phyloP scores from a whole-genome alignment of 163 green algal genomes.

The Chloromonas sp. region DNA sequence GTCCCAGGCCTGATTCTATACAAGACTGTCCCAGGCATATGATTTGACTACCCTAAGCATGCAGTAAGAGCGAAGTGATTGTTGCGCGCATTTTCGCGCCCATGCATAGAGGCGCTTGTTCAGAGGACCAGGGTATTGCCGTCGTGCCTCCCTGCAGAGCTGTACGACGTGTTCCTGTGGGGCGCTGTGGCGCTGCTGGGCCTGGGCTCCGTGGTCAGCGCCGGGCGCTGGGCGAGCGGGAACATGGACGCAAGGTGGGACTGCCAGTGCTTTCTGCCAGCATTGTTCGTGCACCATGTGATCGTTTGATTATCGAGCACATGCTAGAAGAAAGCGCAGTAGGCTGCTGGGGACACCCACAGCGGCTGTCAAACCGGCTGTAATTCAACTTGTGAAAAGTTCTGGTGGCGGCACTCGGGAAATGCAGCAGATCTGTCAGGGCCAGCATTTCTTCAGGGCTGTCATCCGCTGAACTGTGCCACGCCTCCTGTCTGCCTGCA shows the following conservation, averaged over 20 bases:
- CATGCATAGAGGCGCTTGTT: not conserved
- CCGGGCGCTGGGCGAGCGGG: no score
- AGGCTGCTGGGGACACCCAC: no score
- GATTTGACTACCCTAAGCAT: no score
- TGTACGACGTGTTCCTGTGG: no score
- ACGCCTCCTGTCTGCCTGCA: not conserved
- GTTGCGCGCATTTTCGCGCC: not conserved
- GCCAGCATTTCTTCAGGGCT: not conserved
- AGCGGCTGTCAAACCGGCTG: not conserved
- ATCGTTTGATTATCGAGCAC: no score
- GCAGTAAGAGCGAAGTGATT: not conserved
- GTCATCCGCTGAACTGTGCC: not conserved
- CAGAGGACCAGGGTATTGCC: not conserved
- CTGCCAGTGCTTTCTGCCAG: not conserved
- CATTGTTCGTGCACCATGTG: not conserved
- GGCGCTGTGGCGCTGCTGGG: no score
- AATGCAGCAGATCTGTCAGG: not conserved
- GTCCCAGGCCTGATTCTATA: not conserved
- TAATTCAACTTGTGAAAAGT: not conserved
- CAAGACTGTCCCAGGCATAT: no score
- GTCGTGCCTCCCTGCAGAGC: not conserved
- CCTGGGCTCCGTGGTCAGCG: no score
- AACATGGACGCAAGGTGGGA: not conserved
- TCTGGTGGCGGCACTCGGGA: not conserved
- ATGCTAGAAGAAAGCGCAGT: no score